These are phyloP conservation scores for Opeltia flavorubescens DNA, from an alignment of 495 filamentous ascomycete genomes.

Conservation along the genomic window DNA sequence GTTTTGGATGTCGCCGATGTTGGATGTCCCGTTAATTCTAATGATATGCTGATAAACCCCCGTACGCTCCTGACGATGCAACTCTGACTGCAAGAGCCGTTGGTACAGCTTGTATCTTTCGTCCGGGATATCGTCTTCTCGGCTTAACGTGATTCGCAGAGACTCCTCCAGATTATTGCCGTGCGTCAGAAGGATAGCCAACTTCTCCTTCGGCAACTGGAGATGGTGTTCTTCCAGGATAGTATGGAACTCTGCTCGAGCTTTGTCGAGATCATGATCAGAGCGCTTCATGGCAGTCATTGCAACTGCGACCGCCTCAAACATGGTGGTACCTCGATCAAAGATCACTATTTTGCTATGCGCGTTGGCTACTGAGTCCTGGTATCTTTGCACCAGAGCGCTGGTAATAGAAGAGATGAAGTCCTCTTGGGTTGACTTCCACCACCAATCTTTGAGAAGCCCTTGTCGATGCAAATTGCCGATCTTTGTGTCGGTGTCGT, in stretches of 20 bases:
- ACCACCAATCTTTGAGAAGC: neutral
- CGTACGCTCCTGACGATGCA: neutral
- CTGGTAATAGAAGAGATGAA: neutral
- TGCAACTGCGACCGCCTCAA: conserved; percentile 1
- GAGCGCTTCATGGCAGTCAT: neutral
- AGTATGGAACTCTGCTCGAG: neutral
- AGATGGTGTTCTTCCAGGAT: neutral
- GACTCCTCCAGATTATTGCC: neutral
- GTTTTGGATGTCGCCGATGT: neutral
- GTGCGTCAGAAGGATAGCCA: neutral
- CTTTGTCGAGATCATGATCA: neutral
- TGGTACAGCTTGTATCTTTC: neutral
- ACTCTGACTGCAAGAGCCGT: neutral
- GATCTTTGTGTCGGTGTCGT: neutral
- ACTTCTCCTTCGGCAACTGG: neutral
- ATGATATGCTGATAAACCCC: neutral
- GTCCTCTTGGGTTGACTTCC: neutral
- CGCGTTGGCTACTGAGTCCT: neutral
- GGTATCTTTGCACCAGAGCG: neutral
- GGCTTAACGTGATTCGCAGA: neutral
- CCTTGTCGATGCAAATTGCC: neutral
- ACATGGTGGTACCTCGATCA: conserved; percentile 1
- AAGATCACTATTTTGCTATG: neutral
- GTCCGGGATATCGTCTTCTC: neutral
- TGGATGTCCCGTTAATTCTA: neutral